Evolutionary conservation across 1,139 yeast genomes (phyloP).

Genomic region (Kazachstania sp.): DNA sequence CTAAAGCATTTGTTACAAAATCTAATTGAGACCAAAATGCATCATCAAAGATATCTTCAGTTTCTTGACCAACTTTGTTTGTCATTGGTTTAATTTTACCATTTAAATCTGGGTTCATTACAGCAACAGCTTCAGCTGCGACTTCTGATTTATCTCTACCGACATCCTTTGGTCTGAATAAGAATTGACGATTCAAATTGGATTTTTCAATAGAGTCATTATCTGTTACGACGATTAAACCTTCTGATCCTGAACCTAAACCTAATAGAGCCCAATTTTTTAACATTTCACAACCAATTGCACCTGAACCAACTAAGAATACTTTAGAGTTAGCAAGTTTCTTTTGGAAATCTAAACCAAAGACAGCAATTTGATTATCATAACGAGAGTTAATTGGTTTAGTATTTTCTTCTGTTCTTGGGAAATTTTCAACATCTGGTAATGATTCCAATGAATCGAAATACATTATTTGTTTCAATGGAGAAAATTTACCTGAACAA

Average conservation of each 20-base stretch:
- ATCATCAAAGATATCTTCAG: conserved; percentile 80
- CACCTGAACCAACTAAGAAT: conserved; percentile 95
- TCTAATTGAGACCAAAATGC: conserved; percentile 79
- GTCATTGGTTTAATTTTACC: conserved; percentile 70
- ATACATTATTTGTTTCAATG: conserved; percentile 83
- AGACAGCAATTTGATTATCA: conserved; percentile 89
- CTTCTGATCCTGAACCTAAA: conserved; percentile 82
- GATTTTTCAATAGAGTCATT: conserved; percentile 94
- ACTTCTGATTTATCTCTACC: conserved; percentile 86
- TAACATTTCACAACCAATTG: conserved; percentile 98
- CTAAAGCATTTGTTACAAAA: conserved; percentile 91
- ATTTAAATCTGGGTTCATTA: conserved; percentile 73
- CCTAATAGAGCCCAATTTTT: conserved; percentile 99
- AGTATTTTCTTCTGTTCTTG: conserved; percentile 63
- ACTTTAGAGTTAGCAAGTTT: conserved; percentile 67
- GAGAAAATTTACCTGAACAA: conserved; percentile 87
- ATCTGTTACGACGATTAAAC: conserved; percentile 80
- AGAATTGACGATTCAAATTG: conserved; percentile 89
- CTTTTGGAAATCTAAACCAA: conserved; percentile 72
- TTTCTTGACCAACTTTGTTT: conserved; percentile 90
- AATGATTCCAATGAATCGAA: conserved; percentile 90
- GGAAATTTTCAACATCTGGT: conserved; percentile 49
- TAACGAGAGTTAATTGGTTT: conserved; percentile 75
- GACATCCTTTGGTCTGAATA: conserved; percentile 90
- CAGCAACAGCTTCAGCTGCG: conserved; percentile 75